Evolutionary conservation across 2,329 filamentous ascomycete genomes (phyloP).

Genomic region (Paraconiothyrium sp.): DNA sequence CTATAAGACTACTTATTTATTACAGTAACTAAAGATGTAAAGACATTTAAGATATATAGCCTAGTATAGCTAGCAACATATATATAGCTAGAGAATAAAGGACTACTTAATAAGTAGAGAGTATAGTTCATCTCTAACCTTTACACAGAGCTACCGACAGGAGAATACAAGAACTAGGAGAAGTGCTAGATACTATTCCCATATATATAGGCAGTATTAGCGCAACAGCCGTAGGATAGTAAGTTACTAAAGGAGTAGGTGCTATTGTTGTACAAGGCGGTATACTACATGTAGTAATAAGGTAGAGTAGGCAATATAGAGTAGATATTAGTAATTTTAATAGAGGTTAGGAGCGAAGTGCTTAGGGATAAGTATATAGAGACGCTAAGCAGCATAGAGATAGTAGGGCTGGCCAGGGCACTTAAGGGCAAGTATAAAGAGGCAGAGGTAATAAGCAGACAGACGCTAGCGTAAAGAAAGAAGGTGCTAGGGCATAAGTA

Average conservation of each 20-base stretch:
- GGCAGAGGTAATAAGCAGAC: neutral
- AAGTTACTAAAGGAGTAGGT: conserved; percentile 17
- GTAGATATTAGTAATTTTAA: conserved; percentile 9
- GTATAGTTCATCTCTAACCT: conserved; percentile 41
- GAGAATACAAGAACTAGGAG: conserved; percentile 43
- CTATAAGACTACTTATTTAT: neutral
- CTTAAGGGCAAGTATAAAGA: too few relatives aligned
- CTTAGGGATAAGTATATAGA: neutral
- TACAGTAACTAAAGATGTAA: neutral
- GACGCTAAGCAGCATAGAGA: neutral
- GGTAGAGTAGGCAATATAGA: conserved; percentile 17
- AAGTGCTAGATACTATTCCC: conserved; percentile 44
- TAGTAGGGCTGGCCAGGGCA: neutral
- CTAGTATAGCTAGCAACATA: conserved; percentile 52
- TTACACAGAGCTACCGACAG: conserved; percentile 34
- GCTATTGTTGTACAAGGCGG: conserved; percentile 18
- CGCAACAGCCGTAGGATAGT: conserved; percentile 8
- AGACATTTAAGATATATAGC: conserved; percentile 7
- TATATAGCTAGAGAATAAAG: conserved; percentile 25
- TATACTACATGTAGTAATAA: conserved; percentile 17
- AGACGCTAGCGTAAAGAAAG: neutral
- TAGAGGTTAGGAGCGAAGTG: neutral
- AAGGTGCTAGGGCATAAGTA: neutral
- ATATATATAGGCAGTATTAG: conserved; percentile 32
- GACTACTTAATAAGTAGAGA: conserved; percentile 40